Evolutionary conservation across 108 stramenopile genomes (phyloP).

Genomic region (Nannochloropsis salina): DNA sequence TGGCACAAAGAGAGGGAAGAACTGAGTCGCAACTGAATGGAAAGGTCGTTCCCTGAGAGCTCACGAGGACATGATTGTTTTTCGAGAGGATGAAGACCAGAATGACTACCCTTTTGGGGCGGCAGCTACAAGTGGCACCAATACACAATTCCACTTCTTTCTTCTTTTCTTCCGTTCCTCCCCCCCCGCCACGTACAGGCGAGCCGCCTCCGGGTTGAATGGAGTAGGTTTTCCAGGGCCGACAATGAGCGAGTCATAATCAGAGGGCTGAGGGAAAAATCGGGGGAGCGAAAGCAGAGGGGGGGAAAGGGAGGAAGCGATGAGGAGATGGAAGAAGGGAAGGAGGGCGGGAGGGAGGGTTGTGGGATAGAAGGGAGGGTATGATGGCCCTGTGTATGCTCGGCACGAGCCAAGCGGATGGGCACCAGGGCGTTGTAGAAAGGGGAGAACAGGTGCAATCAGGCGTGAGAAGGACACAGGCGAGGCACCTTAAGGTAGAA

Average conservation of each 20-base stretch:
- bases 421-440: too few relatives aligned
- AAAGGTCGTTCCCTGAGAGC: too few relatives aligned
- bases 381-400: not conserved
- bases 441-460: too few relatives aligned
- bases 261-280: not conserved
- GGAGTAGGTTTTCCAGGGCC: not conserved
- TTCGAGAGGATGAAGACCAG: too few relatives aligned
- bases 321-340: not conserved
- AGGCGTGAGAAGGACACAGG: not conserved
- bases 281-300: not conserved
- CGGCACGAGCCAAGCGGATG: too few relatives aligned
- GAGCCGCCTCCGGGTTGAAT: not conserved
- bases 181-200: not conserved
- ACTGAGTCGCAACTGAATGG: too few relatives aligned
- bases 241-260: not conserved
- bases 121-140: not conserved
- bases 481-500: constrained; percentile 71
- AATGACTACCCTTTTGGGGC: too few relatives aligned
- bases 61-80: too few relatives aligned
- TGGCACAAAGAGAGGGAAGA: too few relatives aligned
- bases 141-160: not conserved
- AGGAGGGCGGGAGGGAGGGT: not conserved
- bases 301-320: not conserved
- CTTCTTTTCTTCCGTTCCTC: not conserved
- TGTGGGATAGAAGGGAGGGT: not conserved